Base-by-base conservation (phyloP, 169 alveolate species). In the Cryptosporidium bovis region DNA sequence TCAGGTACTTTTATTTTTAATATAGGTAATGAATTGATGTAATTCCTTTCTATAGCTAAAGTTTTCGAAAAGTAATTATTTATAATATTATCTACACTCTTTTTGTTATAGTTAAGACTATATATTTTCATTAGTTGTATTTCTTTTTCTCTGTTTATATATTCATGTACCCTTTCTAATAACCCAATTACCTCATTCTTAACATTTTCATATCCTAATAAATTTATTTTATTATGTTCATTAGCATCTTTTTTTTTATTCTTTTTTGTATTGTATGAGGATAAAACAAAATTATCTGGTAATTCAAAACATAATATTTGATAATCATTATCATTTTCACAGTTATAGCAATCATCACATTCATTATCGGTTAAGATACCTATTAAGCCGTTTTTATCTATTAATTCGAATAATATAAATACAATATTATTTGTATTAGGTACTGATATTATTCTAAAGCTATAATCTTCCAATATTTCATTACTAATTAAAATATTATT, bases 41-140 rank as follows among this genome's bases (percentile, higher is more conserved):
- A 50, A 10, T 27, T 27, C 13, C 18, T 24, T 20, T 66, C 62
- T 34, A 66, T 24, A 66, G 33, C 1, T 13, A 48, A 6, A 18
- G 46, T 66, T 4, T 46, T 50, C 3, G 82, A 66, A 48, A 66
- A 66, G n/a, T 50, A 31, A 50, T 48, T 66, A 48, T 50, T 66
- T 7, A 5, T 16, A 24, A 66, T 24, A 50, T 50, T 55, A 24
- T 66, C 62, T 20, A 66, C 27, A 44, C 5, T 24, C 13, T 27
- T 66, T 27, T 66, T 55, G 18, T 51, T 44, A 13, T 3, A 66
- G 18, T 20, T 18, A 10, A 24, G 1, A 12, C 64, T 65, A 27
- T 48, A 50, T 3, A 27, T 31, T 16, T 66, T 55, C 29, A 66
- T 66, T 18, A 24, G 24, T 27, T 66, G 40, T 6, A 66, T 1